phyloP scores from a whole-genome alignment of 225 moss, liverwort and hornwort species.

The Asterella californica region DNA sequence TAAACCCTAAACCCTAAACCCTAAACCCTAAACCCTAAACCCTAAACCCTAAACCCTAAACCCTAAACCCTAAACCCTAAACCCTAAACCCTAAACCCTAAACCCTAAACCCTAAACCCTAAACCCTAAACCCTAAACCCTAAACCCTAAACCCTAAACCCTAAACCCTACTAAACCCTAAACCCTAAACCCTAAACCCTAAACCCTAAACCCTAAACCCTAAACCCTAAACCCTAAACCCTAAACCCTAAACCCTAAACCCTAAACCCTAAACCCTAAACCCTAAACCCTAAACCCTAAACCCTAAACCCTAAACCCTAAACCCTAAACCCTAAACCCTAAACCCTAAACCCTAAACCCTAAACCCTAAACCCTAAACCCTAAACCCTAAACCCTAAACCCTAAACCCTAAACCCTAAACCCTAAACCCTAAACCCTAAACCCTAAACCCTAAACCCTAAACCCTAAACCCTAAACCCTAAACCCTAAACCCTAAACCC shows the following conservation, averaged over 20 bases:
- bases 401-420: not conserved
- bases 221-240: no score
- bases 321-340: not conserved
- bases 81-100: no score
- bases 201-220: no score
- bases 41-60: not conserved
- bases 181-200: no score
- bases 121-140: no score
- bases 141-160: no score
- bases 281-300: not conserved
- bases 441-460: conserved; percentile 1
- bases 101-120: no score
- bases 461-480: not conserved
- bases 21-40: conserved; percentile 7
- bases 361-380: not conserved
- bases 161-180: no score
- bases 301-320: not conserved
- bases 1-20: conserved; percentile 10
- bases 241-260: no score
- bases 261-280: not conserved
- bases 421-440: not conserved
- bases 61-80: no score
- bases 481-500: not conserved
- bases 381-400: not conserved
- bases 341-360: not conserved